These are phyloP conservation scores for Tolypocladium pustulatum DNA, from an alignment of 2,329 filamentous ascomycete species.

Conservation along the genomic window DNA sequence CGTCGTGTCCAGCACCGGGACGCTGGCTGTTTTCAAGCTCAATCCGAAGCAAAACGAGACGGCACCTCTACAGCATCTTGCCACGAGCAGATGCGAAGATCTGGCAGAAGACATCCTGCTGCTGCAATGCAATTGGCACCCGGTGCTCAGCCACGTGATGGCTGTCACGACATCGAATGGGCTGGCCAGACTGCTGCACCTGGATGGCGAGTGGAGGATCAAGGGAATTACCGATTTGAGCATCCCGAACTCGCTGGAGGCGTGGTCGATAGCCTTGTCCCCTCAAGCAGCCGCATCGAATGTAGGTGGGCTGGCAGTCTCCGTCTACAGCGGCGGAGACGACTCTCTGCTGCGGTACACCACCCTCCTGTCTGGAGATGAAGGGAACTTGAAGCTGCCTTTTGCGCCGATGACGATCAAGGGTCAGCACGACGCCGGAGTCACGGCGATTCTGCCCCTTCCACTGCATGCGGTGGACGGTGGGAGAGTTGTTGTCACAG, in stretches of 20 bases:
- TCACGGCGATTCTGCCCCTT: conserved; percentile 76
- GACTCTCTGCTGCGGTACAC: conserved; percentile 52
- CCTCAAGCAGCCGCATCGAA: conserved; percentile 12
- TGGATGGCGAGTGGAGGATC: conserved; percentile 32
- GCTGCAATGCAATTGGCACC: conserved; percentile 66
- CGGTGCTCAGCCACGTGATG: conserved; percentile 40
- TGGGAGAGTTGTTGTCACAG: conserved; percentile 60
- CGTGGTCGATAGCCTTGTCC: conserved; percentile 62
- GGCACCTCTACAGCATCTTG: conserved; percentile 26
- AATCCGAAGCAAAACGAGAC: conserved; percentile 23
- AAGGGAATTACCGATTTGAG: conserved; percentile 23
- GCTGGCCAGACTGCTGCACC: conserved; percentile 43
- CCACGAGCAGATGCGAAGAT: conserved; percentile 33
- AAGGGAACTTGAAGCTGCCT: conserved; percentile 6
- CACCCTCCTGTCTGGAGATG: conserved; percentile 17
- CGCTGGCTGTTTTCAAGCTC: conserved; percentile 53
- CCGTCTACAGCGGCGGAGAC: conserved; percentile 63
- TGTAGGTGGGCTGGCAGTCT: conserved; percentile 17
- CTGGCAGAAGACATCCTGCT: conserved; percentile 53
- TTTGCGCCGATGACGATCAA: conserved; percentile 25
- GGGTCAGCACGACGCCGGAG: conserved; percentile 62
- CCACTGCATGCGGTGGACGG: conserved; percentile 27
- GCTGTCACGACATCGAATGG: conserved; percentile 65
- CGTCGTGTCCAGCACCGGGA: conserved; percentile 68
- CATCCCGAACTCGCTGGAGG: conserved; percentile 50